Conservation (phyloP, 2,329 filamentous ascomycete species). For the Hymenoscyphus fraxineus region DNA sequence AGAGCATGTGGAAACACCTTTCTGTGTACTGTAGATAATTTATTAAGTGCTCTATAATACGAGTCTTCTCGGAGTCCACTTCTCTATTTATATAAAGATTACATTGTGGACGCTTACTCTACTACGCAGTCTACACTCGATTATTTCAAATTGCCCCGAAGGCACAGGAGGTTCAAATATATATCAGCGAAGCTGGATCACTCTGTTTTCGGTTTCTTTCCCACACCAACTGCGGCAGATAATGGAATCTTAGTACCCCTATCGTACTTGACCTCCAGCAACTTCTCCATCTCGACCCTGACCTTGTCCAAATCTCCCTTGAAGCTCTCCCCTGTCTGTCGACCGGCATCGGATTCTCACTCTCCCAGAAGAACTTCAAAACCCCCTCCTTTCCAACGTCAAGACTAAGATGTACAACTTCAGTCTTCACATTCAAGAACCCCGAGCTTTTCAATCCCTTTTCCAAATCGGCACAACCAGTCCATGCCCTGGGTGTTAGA, state of each 20-base stretch:
- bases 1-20: no score
- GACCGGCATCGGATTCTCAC: slow-evolving; percentile 4
- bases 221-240: slow-evolving; percentile 9
- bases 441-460: slow-evolving; percentile 5
- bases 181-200: neutral
- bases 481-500: neutral
- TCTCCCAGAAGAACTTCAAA: slow-evolving; percentile 11
- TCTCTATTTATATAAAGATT: no score
- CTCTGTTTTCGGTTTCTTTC: neutral
- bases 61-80: no score
- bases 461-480: neutral
- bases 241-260: slow-evolving; percentile 9
- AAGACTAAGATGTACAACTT: slow-evolving; percentile 5
- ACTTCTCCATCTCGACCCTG: slow-evolving; percentile 10
- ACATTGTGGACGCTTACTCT: no score
- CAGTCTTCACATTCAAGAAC: slow-evolving; percentile 6
- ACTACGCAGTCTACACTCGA: no score
- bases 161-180: no score
- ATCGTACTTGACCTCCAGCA: slow-evolving; percentile 6
- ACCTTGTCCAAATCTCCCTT: slow-evolving; percentile 11
- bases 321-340: slow-evolving; percentile 6
- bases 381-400: slow-evolving; percentile 11
- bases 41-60: no score
- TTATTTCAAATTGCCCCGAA: no score
- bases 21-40: no score